Percentiles rank a stretch among this genome's conserved stretches.
phyloP scores from a whole-genome alignment of 495 filamentous ascomycete species.

The Paragyromitra xinjiangensis region DNA sequence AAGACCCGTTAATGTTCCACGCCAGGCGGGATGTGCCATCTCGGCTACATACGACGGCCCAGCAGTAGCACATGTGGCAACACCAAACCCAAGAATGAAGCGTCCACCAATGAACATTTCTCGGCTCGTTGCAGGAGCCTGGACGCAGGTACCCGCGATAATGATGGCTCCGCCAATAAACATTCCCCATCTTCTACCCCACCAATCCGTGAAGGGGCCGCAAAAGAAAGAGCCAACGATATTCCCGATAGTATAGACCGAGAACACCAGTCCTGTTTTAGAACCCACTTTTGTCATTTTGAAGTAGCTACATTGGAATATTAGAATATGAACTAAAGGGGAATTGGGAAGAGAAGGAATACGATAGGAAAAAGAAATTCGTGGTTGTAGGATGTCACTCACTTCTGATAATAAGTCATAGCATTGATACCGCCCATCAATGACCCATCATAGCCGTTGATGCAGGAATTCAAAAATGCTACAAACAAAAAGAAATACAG shows the following conservation, averaged over 20 bases:
- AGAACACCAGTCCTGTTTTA: conserved; percentile 62
- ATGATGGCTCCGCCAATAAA: conserved; percentile 65
- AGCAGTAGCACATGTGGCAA: conserved; percentile 72
- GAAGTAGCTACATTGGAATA: conserved; percentile 50
- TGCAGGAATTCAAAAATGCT: conserved; percentile 62
- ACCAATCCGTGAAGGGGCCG: conserved; percentile 60
- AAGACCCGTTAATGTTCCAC: conserved; percentile 72
- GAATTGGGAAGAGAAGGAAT: not conserved
- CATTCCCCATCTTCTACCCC: conserved; percentile 67
- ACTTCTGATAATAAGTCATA: conserved; percentile 61
- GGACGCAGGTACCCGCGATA: conserved; percentile 65
- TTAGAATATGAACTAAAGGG: conserved; percentile 9
- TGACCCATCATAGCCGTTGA: conserved; percentile 70
- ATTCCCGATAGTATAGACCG: conserved; percentile 65
- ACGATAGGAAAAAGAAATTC: too few relatives aligned
- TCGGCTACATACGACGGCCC: conserved; percentile 79
- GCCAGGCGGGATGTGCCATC: conserved; percentile 75
- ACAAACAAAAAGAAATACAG: conserved; percentile 61
- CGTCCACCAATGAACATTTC: conserved; percentile 75
- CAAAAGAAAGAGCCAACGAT: conserved; percentile 63
- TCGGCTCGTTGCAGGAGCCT: conserved; percentile 63
- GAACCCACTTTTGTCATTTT: conserved; percentile 51
- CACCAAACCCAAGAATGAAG: conserved; percentile 79
- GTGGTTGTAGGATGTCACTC: conserved; percentile 18
- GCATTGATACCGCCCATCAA: conserved; percentile 67